phyloP scores from a whole-genome alignment of 371 early-diverging fungal species.

The Rhizomucor pusillus region DNA sequence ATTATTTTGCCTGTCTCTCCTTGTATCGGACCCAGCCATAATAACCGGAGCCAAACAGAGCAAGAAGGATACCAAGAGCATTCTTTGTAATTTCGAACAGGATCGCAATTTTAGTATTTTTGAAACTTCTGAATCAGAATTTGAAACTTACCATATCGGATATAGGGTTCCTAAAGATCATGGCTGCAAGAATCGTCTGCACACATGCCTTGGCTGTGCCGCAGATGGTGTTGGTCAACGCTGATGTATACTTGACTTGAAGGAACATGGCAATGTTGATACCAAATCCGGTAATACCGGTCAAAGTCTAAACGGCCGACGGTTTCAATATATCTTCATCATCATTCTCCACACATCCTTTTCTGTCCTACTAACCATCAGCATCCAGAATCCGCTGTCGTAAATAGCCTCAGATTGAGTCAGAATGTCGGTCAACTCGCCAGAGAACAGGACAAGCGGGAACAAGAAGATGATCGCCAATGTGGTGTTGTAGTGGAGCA shows the following conservation, averaged over 20 bases:
- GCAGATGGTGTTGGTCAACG: slow-evolving; percentile 74
- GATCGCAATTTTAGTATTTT: too few species aligned
- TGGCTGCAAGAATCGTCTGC: slow-evolving; percentile 66
- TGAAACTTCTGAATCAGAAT: slow-evolving; percentile 1
- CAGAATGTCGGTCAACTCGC: slow-evolving; percentile 57
- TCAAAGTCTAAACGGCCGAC: slow-evolving; percentile 43
- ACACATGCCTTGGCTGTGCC: slow-evolving; percentile 79
- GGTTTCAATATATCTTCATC: not conserved
- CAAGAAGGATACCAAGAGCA: slow-evolving; percentile 65
- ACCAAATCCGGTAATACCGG: slow-evolving; percentile 69
- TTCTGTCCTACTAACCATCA: slow-evolving; percentile 51
- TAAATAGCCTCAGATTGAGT: slow-evolving; percentile 42
- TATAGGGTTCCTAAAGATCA: slow-evolving; percentile 68
- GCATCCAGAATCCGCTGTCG: slow-evolving; percentile 58
- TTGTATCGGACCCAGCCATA: slow-evolving; percentile 71
- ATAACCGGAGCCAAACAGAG: slow-evolving; percentile 64
- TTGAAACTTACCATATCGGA: slow-evolving; percentile 52
- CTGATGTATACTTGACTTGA: slow-evolving; percentile 77
- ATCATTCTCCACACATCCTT: not conserved
- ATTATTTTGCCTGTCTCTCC: slow-evolving; percentile 51
- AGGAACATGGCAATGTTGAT: slow-evolving; percentile 78
- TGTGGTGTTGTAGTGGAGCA: slow-evolving; percentile 73
- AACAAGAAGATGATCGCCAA: slow-evolving; percentile 61
- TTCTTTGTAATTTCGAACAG: slow-evolving; percentile 36
- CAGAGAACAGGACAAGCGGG: slow-evolving; percentile 61